Evolutionary conservation across 2,329 filamentous ascomycete genomes (phyloP).

Genomic region (Fusarium gaditjirri): DNA sequence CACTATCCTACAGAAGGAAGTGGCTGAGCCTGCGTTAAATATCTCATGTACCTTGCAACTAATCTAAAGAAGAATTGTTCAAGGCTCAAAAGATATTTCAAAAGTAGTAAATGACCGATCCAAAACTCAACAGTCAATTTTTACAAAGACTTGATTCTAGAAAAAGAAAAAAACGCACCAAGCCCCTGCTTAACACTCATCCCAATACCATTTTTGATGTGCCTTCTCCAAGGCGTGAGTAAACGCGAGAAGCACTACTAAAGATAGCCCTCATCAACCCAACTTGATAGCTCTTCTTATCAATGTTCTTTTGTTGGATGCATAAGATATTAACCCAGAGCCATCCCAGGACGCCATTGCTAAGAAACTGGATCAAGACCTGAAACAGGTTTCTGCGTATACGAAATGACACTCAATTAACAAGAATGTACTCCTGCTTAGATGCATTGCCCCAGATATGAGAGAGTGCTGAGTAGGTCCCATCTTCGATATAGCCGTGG

Average conservation of each 20-base stretch:
- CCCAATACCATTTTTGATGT: too few species aligned
- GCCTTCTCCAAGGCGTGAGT: neutral
- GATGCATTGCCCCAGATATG: neutral
- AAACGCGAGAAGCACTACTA: neutral
- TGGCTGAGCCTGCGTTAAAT: too few species aligned
- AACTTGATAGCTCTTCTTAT: constrained; percentile 3
- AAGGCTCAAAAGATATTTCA: too few species aligned
- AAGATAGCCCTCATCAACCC: neutral
- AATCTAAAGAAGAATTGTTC: too few species aligned
- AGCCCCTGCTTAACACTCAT: neutral
- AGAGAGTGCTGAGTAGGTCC: neutral
- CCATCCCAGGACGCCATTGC: neutral
- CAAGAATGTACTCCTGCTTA: neutral
- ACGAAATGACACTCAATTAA: neutral
- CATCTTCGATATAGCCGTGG: neutral
- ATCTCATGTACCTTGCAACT: too few species aligned
- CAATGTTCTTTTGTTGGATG: neutral
- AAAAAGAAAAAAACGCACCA: too few species aligned
- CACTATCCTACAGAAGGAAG: too few species aligned
- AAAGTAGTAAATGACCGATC: too few species aligned
- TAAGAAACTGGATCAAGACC: neutral
- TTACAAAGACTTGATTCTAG: too few species aligned
- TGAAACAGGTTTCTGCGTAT: neutral
- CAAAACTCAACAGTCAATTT: too few species aligned
- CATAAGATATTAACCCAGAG: neutral